Evolutionary conservation across 1,284 basidiomycete species (phyloP), one percentile per base, ranked within the genome.

Genomic region (Sporisorium reilianum): DNA sequence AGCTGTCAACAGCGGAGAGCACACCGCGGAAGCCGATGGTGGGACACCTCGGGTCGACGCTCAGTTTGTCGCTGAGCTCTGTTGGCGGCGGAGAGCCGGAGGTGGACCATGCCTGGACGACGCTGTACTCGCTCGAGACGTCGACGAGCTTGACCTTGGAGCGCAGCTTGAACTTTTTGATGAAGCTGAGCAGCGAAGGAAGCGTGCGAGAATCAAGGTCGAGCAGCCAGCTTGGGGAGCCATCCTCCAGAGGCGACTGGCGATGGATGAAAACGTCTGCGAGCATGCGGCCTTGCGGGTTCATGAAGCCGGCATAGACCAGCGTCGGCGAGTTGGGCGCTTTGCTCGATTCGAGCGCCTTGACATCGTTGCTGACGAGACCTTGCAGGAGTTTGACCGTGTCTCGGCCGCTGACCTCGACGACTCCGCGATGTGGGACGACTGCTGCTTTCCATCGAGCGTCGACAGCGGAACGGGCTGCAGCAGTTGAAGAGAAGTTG

Each of bases 261-360:
- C 49, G 90, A 84, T 94, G 93, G 61, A 96, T 87, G 85, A 98
- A 94, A 42, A 91, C 87, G 84, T 97, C 94, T 80, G 95, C 91
- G 36, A 97, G 87, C 30, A 97, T 90, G 80, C 95, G 89, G 44
- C 97, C 97, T 92, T 97, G 83, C 40, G 95, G 92, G 80, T 94
- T 92, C 30, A 98, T 87, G 80, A 98, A 91, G 0, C 91, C 90
- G 28, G 92, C 90, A 83, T 91, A 97, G 70, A 90, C 54, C 36
- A 57, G 5, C 85, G 26, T 32, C 1, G 61, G 26, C 12, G 44
- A 10, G 1, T 28, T 20, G 8, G 42, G 10, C 3, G 54, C 18
- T 28, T 53, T 55, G 38, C 46, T 5, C 6, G 55, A 20, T n/a
- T 52, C 54, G n/a, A 70, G 57, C 1, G 57, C 22, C n/a, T 48